phyloP scores from a whole-genome alignment of 768 basidiomycete species.

The Lentinula edodes region DNA sequence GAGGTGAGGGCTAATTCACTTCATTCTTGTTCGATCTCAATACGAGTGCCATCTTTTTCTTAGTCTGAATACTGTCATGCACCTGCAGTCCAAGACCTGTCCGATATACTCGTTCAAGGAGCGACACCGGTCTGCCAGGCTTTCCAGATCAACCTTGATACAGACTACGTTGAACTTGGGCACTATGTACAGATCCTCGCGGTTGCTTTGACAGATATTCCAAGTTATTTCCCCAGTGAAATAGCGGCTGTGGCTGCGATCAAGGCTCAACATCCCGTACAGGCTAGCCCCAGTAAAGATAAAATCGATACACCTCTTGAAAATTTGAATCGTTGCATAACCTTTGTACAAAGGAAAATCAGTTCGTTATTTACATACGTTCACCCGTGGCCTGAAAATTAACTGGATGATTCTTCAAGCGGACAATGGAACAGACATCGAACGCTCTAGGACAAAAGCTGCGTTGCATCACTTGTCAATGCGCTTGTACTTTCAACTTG shows the following conservation, averaged over 20 bases:
- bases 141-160: slow-evolving; percentile 50
- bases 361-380: slow-evolving; percentile 33
- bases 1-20: slow-evolving; percentile 15
- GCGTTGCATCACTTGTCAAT: slow-evolving; percentile 59
- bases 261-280: neutral
- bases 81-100: slow-evolving; percentile 46
- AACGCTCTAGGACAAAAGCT: slow-evolving; percentile 70
- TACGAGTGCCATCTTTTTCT: neutral
- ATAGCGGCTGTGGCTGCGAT: slow-evolving; percentile 12
- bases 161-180: slow-evolving; percentile 57
- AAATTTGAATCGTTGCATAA: slow-evolving; percentile 41
- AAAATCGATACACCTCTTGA: slow-evolving; percentile 32
- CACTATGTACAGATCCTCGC: slow-evolving; percentile 53
- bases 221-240: slow-evolving; percentile 51
- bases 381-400: neutral
- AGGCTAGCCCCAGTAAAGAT: slow-evolving; percentile 20
- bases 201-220: slow-evolving; percentile 52
- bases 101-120: slow-evolving; percentile 42
- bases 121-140: slow-evolving; percentile 25
- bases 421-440: slow-evolving; percentile 62
- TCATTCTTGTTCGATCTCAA: slow-evolving; percentile 6
- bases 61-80: slow-evolving; percentile 38
- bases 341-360: slow-evolving; percentile 53
- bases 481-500: slow-evolving; percentile 59
- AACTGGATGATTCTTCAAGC: neutral